These are phyloP conservation scores for Dryas octopetala DNA, from an alignment of 306 rosid species.

Conservation along the genomic window DNA sequence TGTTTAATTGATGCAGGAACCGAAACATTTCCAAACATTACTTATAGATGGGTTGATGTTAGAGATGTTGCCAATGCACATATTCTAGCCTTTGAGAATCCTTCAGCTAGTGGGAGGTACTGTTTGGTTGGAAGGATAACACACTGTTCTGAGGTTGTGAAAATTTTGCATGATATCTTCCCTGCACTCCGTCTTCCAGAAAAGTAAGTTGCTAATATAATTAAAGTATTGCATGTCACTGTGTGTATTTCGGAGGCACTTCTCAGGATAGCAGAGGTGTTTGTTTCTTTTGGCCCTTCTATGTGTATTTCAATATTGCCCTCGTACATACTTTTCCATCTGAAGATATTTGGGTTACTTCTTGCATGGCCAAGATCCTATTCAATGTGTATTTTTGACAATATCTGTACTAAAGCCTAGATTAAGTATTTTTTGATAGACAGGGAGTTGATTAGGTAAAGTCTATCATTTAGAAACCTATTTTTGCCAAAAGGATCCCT, in stretches of 20 bases:
- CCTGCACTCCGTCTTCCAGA: conserved; percentile 51
- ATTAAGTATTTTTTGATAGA: not conserved
- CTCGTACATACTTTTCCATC: not conserved
- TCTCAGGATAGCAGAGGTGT: not conserved
- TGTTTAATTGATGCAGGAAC: conserved; percentile 35
- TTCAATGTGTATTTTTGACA: not conserved
- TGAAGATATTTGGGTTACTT: not conserved
- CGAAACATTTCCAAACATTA: conserved; percentile 36
- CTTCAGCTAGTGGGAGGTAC: conserved; percentile 65
- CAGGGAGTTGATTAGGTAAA: not conserved
- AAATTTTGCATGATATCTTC: conserved; percentile 37
- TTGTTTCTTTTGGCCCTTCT: not conserved
- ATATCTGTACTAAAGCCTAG: not conserved
- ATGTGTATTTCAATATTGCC: not conserved
- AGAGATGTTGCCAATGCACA: conserved; percentile 73
- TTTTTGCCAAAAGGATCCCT: not conserved
- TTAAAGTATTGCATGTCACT: not conserved
- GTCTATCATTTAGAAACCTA: not conserved
- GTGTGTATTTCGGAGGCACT: not conserved
- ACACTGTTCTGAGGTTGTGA: conserved; percentile 42
- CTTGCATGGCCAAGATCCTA: not conserved
- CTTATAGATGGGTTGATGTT: conserved; percentile 47
- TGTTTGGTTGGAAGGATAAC: conserved; percentile 37
- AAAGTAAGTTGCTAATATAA: conserved; percentile 31
- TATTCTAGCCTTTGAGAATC: conserved; percentile 57